These are phyloP conservation scores for Globisporangium irregulare DNA, from an alignment of 352 stramenopile genomes.

Conservation along the genomic window DNA sequence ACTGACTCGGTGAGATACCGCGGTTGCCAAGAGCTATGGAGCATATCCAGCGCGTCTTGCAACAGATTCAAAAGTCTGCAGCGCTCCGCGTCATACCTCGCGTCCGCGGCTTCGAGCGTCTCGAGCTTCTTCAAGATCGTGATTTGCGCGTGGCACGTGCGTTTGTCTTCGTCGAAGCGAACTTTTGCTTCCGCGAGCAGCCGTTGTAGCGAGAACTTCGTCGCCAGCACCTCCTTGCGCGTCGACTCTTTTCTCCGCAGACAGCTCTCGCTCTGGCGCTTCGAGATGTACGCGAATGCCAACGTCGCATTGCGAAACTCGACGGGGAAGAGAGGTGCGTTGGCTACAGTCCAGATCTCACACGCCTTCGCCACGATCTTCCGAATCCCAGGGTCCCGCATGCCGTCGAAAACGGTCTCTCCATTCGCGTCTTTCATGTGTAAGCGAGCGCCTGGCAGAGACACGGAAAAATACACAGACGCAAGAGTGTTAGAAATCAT, in stretches of 20 bases:
- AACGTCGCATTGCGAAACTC: constrained; percentile 38
- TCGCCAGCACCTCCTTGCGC: constrained; percentile 27
- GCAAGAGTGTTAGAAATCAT: background rate
- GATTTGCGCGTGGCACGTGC: constrained; percentile 30
- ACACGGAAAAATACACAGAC: background rate
- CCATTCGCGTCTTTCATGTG: constrained; percentile 40
- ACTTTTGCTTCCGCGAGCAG: constrained; percentile 50
- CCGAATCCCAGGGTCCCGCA: constrained; percentile 30
- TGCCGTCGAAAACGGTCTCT: constrained; percentile 44
- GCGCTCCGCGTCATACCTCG: constrained; percentile 33
- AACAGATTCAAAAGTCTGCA: constrained; percentile 23
- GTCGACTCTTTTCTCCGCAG: constrained; percentile 17
- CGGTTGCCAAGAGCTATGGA: constrained; percentile 25
- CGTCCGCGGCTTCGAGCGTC: constrained; percentile 32
- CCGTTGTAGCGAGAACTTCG: constrained; percentile 36
- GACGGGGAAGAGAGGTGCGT: constrained; percentile 43
- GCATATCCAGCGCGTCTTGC: constrained; percentile 31
- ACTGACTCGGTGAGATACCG: constrained; percentile 27
- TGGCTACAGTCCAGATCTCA: constrained; percentile 31
- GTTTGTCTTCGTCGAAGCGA: constrained; percentile 40
- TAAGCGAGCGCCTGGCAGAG: constrained; percentile 34
- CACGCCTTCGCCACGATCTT: constrained; percentile 34
- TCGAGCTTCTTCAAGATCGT: constrained; percentile 39
- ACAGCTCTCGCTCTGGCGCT: constrained; percentile 27
- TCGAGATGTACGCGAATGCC: constrained; percentile 37